Evolutionary conservation across 257 asterid species (phyloP).

Genomic region (Rehmannia glutinosa): DNA sequence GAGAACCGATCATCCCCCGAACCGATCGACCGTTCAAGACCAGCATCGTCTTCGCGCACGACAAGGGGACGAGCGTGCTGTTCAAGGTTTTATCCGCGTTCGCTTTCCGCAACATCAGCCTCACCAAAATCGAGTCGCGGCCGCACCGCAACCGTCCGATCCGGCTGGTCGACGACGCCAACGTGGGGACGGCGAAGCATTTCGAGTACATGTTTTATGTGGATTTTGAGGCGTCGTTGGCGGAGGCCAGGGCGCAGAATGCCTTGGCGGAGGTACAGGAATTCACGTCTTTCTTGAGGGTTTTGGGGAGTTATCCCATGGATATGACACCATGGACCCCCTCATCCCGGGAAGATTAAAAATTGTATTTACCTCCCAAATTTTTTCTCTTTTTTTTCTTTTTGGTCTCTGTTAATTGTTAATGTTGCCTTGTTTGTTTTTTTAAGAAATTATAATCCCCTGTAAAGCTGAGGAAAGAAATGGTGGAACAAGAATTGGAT

Average conservation of each 20-base stretch:
- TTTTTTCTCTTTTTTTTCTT: not conserved
- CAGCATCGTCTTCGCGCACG: conserved; percentile 86
- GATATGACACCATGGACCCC: conserved; percentile 91
- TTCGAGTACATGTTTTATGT: conserved; percentile 83
- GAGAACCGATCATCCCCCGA: conserved; percentile 80
- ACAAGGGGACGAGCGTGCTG: conserved; percentile 66
- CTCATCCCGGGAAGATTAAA: conserved; percentile 23
- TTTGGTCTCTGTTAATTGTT: not conserved
- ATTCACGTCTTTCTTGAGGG: conserved; percentile 83
- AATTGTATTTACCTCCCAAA: not conserved
- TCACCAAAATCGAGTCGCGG: conserved; percentile 86
- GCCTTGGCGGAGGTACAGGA: conserved; percentile 93
- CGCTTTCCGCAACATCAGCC: conserved; percentile 69
- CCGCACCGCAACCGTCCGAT: conserved; percentile 71
- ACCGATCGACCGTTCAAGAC: conserved; percentile 92
- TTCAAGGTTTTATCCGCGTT: conserved; percentile 86
- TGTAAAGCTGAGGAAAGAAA: not conserved
- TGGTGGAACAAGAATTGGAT: not conserved
- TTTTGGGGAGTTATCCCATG: conserved; percentile 89
- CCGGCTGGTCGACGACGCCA: conserved; percentile 51
- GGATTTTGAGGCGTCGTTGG: conserved; percentile 92
- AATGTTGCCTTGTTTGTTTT: not conserved
- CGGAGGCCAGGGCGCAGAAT: conserved; percentile 82
- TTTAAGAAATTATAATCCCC: too few relatives aligned
- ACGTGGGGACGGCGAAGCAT: conserved; percentile 66